Conservation (phyloP, 176 grass and related monocot species). For the Rhipidocladum racemiflorum region DNA sequence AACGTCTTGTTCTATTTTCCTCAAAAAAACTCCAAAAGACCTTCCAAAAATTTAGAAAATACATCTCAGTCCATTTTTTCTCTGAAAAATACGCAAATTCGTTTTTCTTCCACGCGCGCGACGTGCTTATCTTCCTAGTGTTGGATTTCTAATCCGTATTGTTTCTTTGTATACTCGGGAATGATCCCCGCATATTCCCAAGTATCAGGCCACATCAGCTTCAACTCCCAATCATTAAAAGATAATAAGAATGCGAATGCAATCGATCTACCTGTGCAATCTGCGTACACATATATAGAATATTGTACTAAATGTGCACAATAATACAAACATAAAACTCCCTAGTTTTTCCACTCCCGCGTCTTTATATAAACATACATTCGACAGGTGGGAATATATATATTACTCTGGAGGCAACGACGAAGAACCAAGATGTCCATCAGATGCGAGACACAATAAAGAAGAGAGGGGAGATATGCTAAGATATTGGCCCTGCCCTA, state of each 20-base stretch:
- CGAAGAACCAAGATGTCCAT: neutral
- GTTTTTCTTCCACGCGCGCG: too few species aligned
- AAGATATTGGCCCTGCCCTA: constrained; percentile 21
- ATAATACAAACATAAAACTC: neutral
- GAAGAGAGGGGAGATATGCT: neutral
- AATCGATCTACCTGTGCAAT: neutral
- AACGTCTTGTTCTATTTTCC: too few species aligned
- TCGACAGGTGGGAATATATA: constrained; percentile 23
- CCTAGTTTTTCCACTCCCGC: neutral
- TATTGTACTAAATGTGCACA: too few species aligned
- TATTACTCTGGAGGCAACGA: neutral
- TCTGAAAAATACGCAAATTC: too few species aligned
- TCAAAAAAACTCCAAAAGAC: too few species aligned
- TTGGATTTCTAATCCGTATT: too few species aligned
- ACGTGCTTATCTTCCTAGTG: too few species aligned
- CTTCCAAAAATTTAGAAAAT: too few species aligned
- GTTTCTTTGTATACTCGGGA: neutral
- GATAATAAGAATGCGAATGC: neutral
- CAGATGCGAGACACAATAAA: neutral
- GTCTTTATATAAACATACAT: neutral
- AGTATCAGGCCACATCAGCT: neutral
- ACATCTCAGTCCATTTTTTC: too few species aligned
- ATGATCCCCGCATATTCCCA: constrained; percentile 15
- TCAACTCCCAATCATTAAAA: neutral
- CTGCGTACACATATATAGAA: too few species aligned